Base-by-base conservation (phyloP, 441 rosid species). In the Adansonia grandidieri region DNA sequence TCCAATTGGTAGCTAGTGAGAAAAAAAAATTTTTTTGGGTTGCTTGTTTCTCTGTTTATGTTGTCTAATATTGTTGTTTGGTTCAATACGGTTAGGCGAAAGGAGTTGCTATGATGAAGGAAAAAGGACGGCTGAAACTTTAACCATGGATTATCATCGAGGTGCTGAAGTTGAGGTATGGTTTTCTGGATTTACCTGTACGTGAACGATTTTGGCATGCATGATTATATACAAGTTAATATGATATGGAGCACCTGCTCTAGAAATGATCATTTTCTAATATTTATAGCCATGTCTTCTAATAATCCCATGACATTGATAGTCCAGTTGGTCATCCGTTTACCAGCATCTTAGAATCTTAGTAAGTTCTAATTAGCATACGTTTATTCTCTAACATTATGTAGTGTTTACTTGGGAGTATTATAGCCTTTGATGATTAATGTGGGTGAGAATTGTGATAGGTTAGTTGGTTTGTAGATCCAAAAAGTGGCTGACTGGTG, bases 81-180 rank as follows among this genome's bases (percentile, higher is more conserved):
- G 0, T 64, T 37, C 73, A 82, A 56, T 57, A 28, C 82, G 15
- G 19, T 42, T 74, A 95, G 98, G 97, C 82, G 97, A 92, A 80
- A 88, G 98, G 89, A 95, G 98, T 75, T 95, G 98, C 82, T 95
- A 95, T 71, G 98, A 95, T 82, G 98, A 95, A 87, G 98, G 98
- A 75, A 95, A 95, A 78, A 88, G 98, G 75, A 93, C 97, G 2
- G 97, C 98, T 0, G 98, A 95, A 82, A 95, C 98, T 7, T 82
- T 95, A 58, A 72, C 97, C 9, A 93, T 95, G 98, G 98, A 95
- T 85, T 95, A 95, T 84, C 97, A 93, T 80, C 87, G 97, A 72
- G 98, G 98, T 66, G 97, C 92, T 6, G 91, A 67, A 32, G 98
- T 95, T 28, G 97, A 95, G 98, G 98, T 93, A 87, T 85, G 40